Conservation (phyloP, 2,329 filamentous ascomycete genomes). For the Microsporum ferrugineum region DNA sequence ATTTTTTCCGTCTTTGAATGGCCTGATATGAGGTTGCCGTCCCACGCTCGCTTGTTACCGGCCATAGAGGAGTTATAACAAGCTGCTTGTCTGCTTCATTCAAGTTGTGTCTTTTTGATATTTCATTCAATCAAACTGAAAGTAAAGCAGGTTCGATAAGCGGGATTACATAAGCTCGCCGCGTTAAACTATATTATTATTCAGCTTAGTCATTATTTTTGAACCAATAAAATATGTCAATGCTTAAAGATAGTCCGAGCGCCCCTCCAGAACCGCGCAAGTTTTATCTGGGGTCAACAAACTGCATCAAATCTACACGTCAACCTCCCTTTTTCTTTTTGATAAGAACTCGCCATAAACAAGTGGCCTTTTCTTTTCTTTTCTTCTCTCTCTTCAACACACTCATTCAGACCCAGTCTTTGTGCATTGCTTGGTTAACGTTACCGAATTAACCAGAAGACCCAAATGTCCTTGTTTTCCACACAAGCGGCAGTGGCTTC, state of each 20-base stretch:
- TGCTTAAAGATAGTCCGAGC: background rate
- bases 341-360: background rate
- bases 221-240: background rate
- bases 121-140: background rate
- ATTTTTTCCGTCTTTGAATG: constrained; percentile 8
- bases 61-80: constrained; percentile 17
- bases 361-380: background rate
- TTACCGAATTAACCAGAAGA: background rate
- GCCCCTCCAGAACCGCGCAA: background rate
- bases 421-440: background rate
- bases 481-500: background rate
- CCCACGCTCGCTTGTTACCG: constrained; percentile 31
- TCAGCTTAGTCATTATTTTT: background rate
- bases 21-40: constrained; percentile 24
- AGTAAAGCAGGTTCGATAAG: background rate
- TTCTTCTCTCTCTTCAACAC: background rate
- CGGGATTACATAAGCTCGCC: background rate
- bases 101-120: background rate
- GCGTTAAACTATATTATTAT: background rate
- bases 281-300: constrained; percentile 3
- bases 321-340: background rate
- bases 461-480: background rate
- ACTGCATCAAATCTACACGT: background rate
- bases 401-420: background rate
- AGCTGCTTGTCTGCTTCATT: background rate